A percentile compares a stretch with the other conserved stretches of the same genome.
These are phyloP conservation scores for Scleroderma citrinum DNA, from an alignment of 768 basidiomycete genomes.

Conservation along the genomic window DNA sequence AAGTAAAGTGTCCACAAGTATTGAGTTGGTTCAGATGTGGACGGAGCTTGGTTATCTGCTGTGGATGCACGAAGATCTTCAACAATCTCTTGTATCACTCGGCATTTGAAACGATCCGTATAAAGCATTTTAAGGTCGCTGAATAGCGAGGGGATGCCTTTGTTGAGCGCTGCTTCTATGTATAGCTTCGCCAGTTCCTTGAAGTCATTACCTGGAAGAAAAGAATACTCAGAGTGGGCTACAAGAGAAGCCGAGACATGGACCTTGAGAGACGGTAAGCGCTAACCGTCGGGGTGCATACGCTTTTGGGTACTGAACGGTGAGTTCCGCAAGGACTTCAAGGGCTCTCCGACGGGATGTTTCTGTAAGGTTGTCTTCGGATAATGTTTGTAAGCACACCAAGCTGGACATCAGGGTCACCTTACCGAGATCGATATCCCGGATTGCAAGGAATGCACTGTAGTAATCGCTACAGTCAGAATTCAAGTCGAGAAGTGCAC, in stretches of 20 bases:
- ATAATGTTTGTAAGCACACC: slow-evolving; percentile 9
- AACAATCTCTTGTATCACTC: slow-evolving; percentile 62
- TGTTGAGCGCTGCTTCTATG: slow-evolving; percentile 60
- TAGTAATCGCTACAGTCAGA: slow-evolving; percentile 82
- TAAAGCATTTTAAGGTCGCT: slow-evolving; percentile 89
- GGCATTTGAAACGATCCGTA: slow-evolving; percentile 53
- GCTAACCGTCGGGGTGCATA: slow-evolving; percentile 68
- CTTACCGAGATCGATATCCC: slow-evolving; percentile 63
- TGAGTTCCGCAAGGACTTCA: slow-evolving; percentile 52
- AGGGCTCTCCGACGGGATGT: slow-evolving; percentile 50
- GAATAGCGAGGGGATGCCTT: slow-evolving; percentile 91
- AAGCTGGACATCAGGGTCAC: slow-evolving; percentile 2
- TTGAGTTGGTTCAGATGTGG: slow-evolving; percentile 53
- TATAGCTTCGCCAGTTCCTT: slow-evolving; percentile 58
- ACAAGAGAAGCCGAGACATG: background rate
- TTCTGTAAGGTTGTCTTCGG: slow-evolving; percentile 39
- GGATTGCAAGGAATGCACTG: slow-evolving; percentile 58
- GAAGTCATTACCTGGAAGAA: slow-evolving; percentile 59
- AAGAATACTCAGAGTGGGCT: background rate
- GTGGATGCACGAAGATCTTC: slow-evolving; percentile 41
- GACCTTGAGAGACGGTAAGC: slow-evolving; percentile 57
- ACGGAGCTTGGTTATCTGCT: slow-evolving; percentile 30
- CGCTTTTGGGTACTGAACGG: slow-evolving; percentile 58
- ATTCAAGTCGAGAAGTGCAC: slow-evolving; percentile 76
- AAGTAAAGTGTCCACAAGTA: slow-evolving; percentile 96